These are phyloP conservation scores for Schizochytrium sp. DNA, from an alignment of 108 stramenopile genomes.

Conservation along the genomic window DNA sequence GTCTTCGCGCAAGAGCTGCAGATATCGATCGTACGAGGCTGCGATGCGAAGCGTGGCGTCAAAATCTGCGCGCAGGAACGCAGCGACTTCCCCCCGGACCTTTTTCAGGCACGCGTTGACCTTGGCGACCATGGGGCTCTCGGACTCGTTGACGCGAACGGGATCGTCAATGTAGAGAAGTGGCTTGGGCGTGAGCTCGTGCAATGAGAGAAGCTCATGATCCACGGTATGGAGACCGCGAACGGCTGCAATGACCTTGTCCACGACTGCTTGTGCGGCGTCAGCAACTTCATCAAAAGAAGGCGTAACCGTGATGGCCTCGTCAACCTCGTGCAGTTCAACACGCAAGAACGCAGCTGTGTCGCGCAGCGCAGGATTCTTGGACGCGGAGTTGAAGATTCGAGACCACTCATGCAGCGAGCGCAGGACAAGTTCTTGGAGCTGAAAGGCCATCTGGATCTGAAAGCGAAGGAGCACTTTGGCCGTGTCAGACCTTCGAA, in stretches of 20 bases:
- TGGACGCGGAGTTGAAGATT: constrained; percentile 5
- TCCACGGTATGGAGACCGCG: constrained; percentile 36
- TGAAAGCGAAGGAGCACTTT: constrained; percentile 42
- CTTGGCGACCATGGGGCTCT: background rate
- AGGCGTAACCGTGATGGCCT: background rate
- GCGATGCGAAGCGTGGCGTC: constrained; percentile 25
- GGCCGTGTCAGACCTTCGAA: constrained; percentile 16
- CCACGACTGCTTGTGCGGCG: constrained; percentile 25
- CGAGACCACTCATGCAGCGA: constrained; percentile 21
- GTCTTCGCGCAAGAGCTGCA: constrained; percentile 1
- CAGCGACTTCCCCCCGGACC: constrained; percentile 12
- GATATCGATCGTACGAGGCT: constrained; percentile 26
- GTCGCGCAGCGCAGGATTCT: background rate
- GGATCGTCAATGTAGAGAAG: constrained; percentile 27
- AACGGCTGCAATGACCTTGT: constrained; percentile 29
- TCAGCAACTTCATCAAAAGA: constrained; percentile 28
- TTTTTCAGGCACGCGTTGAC: constrained; percentile 14
- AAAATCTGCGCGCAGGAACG: constrained; percentile 15
- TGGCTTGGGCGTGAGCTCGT: constrained; percentile 35
- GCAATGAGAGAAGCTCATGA: constrained; percentile 46
- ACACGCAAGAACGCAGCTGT: background rate
- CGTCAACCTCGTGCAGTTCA: background rate
- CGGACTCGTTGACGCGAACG: background rate
- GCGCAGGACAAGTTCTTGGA: constrained; percentile 21
- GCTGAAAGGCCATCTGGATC: constrained; percentile 45